phyloP scores from a whole-genome alignment of 345 rosid genomes.

The Citrus trifoliata region DNA sequence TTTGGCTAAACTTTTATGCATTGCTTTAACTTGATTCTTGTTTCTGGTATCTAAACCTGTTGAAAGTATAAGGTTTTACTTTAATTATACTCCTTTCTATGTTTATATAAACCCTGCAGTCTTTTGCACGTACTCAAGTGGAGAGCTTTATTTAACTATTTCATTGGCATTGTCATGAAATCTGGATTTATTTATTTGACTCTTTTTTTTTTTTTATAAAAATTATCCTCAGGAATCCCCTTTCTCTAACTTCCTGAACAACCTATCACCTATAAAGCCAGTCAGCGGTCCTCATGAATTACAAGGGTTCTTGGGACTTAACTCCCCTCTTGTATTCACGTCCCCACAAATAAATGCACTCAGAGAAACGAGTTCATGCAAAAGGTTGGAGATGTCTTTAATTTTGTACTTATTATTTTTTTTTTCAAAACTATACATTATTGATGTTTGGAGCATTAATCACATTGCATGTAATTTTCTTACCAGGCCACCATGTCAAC shows the following conservation, averaged over 20 bases:
- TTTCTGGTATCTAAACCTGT: background rate
- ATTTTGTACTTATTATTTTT: slow-evolving; percentile 4
- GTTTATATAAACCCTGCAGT: background rate
- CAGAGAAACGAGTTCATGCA: slow-evolving; percentile 20
- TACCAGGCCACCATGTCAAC: slow-evolving; percentile 30
- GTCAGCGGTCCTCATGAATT: slow-evolving; percentile 23
- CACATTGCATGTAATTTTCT: slow-evolving; percentile 6
- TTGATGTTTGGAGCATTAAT: slow-evolving; percentile 2
- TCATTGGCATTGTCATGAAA: background rate
- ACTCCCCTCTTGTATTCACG: slow-evolving; percentile 47
- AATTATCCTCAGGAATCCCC: slow-evolving; percentile 41
- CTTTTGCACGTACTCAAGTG: background rate
- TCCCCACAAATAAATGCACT: slow-evolving; percentile 33
- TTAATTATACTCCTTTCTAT: background rate
- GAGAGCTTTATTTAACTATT: background rate
- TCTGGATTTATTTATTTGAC: background rate
- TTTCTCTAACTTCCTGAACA: slow-evolving; percentile 33
- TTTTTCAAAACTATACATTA: background rate
- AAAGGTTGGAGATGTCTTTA: slow-evolving; percentile 31
- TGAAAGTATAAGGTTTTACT: background rate
- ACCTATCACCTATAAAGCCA: slow-evolving; percentile 37
- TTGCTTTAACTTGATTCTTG: background rate
- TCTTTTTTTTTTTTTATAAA: background rate
- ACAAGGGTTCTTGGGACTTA: slow-evolving; percentile 33
- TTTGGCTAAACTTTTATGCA: background rate